Percentiles rank a stretch among this genome's conserved stretches.
phyloP scores from a whole-genome alignment of 805 yeast species.

The Barnettozyma vustinii region DNA sequence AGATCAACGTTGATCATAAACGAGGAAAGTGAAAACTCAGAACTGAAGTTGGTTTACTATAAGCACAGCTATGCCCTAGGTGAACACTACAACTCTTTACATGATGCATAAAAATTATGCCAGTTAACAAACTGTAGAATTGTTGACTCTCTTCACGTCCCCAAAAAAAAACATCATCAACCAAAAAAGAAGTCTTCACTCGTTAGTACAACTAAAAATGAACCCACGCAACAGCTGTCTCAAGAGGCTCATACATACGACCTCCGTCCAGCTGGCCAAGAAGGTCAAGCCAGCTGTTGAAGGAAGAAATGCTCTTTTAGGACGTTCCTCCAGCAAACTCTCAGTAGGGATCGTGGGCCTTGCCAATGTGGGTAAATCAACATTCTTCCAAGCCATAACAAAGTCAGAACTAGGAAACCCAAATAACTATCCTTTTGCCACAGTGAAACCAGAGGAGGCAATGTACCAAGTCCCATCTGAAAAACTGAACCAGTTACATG shows the following conservation, averaged over 20 bases:
- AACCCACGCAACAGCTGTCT: background rate
- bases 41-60: constrained; percentile 70
- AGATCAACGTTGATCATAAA: constrained; percentile 61
- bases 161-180: too few species aligned
- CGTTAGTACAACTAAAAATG: background rate
- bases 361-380: constrained; percentile 77
- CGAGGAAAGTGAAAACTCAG: constrained; percentile 43
- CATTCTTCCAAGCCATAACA: constrained; percentile 78
- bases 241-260: constrained; percentile 11
- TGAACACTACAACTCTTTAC: constrained; percentile 87
- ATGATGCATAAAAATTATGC: constrained; percentile 30
- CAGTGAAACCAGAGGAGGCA: constrained; percentile 75
- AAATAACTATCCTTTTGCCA: constrained; percentile 78
- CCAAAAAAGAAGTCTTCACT: too few species aligned
- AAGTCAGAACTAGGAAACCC: constrained; percentile 65
- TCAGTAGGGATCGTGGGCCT: constrained; percentile 68
- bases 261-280: constrained; percentile 12
- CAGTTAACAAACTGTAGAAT: too few species aligned
- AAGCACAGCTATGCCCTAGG: constrained; percentile 86
- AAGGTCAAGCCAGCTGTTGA: constrained; percentile 10
- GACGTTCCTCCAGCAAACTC: constrained; percentile 24
- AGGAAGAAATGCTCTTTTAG: constrained; percentile 18
- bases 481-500: constrained; percentile 49
- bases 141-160: too few species aligned
- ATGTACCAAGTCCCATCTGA: constrained; percentile 65